Evolutionary conservation across 352 stramenopile genomes (phyloP), one percentile per base, ranked within the genome.

Genomic region (Plasmopara muralis): DNA sequence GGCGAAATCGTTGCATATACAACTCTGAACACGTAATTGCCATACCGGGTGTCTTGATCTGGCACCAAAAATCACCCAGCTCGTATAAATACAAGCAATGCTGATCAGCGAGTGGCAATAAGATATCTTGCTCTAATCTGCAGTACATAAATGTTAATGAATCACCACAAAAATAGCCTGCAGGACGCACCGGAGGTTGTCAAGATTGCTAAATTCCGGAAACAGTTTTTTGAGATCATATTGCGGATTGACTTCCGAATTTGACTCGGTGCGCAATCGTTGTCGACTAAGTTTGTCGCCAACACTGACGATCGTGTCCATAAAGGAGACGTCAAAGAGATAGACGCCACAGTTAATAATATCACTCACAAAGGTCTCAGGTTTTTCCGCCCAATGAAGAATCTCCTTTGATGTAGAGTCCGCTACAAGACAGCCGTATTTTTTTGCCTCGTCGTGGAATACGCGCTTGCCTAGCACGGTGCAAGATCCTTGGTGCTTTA

Each of bases 341-440:
- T 95, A 95, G 56, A 95, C 87, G 10, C 85, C 85, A 43, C 85
- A 95, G 60, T 95, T 95, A 70, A 95, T 95, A 40, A 93, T 86
- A 59, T 95, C 83, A 57, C 85, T 95, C 38, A 95, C 85, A 60
- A 95, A 95, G 5, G 85, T 93, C 62, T 93, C 79, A 9, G 85
- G 85, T 41, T 95, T 95, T 49, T 95, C 85, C 7, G 85, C 85
- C 85, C 85, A 95, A 46, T 95, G 85, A 18, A 95, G 57, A 30
- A 95, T 88, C 71, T 95, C 81, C 41, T 88, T 89, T 12, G 63
- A 81, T 28, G 72, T 53, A 1, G 76, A 73, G 44, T 95, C 83
- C 15, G 73, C 72, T 33, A 95, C 85, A 7, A 95, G 67, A 57
- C 85, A 95, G 25, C 85, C 85, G 55, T 95, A 95, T 60, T 91